Base-by-base conservation (phyloP, 2,329 filamentous ascomycete genomes). In the Neopestalotiopsis sp. region DNA sequence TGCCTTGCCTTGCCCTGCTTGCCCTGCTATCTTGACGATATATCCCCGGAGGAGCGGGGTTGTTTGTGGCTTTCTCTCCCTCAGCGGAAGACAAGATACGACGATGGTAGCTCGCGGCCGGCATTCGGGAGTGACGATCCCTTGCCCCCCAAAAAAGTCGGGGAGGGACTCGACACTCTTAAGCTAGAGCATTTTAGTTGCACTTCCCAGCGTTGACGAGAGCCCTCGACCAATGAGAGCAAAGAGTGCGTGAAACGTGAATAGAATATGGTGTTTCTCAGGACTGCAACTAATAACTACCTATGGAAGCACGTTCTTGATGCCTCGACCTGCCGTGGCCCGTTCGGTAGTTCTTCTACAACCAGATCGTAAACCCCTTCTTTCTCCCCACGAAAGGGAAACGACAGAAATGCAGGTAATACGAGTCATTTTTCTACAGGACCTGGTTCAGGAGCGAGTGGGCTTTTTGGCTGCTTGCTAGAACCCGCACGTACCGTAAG, bases 151-250 rank as follows among this genome's bases (percentile, higher is more conserved):
- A 32, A 61, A 60, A 34, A 61, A 61, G 58, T 61, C 45, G 45
- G 45, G 45, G 45, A 17, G 45, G 45, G 45, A 17, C 45, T 52
- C 45, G 17, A n/a, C 17, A 52, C 45, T n/a, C n/a, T 9, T 42
- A 28, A 62, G 59, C 30, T 62, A 14, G 28, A 32, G 28, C 7
- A 24, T 14, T 14, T 34, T 62, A 42, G 62, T 66, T 17, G 17
- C 34, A 66, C 45, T 57, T 42, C 13, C 32, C 45, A 28, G 24
- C 24, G 3, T 28, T 28, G 24, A 28, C 24, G 24, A 28, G 28
- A 67, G 30, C 13, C 34, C 34, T 17, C 45, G 28, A 24, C 65
- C 65, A 67, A 67, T 67, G 32, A 67, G 65, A 61, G n/a, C 56
- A 45, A 12, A 34, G 32, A 14, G 3, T 24, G 17, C 9, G 30